Conservation (phyloP, 2,329 filamentous ascomycete genomes). For the Nannizzia gypsea region DNA sequence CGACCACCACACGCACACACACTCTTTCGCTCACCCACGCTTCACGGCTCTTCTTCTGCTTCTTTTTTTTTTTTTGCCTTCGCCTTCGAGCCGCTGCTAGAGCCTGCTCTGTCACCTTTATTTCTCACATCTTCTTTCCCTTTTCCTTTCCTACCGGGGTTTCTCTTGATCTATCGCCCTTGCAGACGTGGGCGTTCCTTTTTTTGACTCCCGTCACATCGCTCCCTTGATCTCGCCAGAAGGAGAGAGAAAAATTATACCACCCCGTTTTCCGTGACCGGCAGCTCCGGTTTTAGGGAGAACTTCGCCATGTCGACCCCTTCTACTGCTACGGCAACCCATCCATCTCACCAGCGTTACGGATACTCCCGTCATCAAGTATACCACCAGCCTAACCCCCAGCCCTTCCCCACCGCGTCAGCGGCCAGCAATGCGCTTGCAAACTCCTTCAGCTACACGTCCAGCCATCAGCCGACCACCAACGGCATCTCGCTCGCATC, state of each 20-base stretch:
- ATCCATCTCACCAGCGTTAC: slow-evolving; percentile 53
- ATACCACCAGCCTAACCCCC: slow-evolving; percentile 46
- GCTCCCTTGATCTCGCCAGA: too few species aligned
- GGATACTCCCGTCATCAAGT: slow-evolving; percentile 47
- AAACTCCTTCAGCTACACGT: slow-evolving; percentile 34
- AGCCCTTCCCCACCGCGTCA: slow-evolving; percentile 39
- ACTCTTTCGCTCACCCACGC: not conserved
- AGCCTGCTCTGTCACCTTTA: not conserved
- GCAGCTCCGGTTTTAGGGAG: not conserved
- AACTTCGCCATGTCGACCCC: slow-evolving; percentile 59
- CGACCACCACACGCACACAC: not conserved
- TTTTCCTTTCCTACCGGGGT: too few species aligned
- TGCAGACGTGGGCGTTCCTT: not conserved
- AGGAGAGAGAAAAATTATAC: not conserved
- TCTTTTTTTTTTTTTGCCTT: not conserved
- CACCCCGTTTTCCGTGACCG: not conserved
- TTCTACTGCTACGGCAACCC: slow-evolving; percentile 61
- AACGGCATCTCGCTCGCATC: slow-evolving; percentile 10
- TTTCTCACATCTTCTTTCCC: not conserved
- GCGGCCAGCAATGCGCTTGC: slow-evolving; percentile 30
- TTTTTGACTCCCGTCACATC: too few species aligned
- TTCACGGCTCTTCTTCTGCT: not conserved
- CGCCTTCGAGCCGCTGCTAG: not conserved
- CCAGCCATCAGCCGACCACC: slow-evolving; percentile 21
- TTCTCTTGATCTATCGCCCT: not conserved